Conservation (phyloP, 2,329 filamentous ascomycete species). For the Setomelanomma holmii region DNA sequence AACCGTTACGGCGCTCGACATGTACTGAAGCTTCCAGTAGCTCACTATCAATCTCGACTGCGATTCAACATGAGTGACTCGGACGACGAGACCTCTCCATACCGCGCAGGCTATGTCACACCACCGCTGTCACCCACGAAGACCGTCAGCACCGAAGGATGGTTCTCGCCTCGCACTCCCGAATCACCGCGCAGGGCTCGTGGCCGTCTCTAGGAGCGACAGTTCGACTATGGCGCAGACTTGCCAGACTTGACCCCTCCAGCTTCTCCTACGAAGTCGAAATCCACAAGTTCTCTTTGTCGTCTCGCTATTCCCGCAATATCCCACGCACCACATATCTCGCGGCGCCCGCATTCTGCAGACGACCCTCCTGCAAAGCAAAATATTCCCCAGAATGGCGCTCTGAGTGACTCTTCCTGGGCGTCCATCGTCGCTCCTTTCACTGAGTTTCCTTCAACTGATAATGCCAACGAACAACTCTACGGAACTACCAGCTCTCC, state of each 20-base stretch:
- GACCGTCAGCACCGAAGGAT: slow-evolving; percentile 41
- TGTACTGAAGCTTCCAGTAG: slow-evolving; percentile 23
- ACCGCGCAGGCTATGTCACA: slow-evolving; percentile 29
- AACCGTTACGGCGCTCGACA: slow-evolving; percentile 33
- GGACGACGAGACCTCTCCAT: slow-evolving; percentile 23
- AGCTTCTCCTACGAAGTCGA: slow-evolving; percentile 34
- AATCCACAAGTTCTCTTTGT: slow-evolving; percentile 16
- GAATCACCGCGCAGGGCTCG: slow-evolving; percentile 39
- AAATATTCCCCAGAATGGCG: neutral
- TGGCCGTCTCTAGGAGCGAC: slow-evolving; percentile 34
- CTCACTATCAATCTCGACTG: slow-evolving; percentile 11
- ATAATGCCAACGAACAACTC: too few relatives aligned
- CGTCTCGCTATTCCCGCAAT: slow-evolving; percentile 23
- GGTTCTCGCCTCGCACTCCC: slow-evolving; percentile 40
- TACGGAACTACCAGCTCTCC: neutral
- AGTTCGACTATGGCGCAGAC: slow-evolving; percentile 14
- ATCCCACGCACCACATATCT: slow-evolving; percentile 10
- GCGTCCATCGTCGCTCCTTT: too few relatives aligned
- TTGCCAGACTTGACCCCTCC: slow-evolving; percentile 21
- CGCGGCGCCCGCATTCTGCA: slow-evolving; percentile 4
- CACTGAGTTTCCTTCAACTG: too few relatives aligned
- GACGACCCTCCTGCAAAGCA: slow-evolving; percentile 20
- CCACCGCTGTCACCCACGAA: slow-evolving; percentile 47
- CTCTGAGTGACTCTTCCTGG: too few relatives aligned
- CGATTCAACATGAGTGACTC: slow-evolving; percentile 30